Evolutionary conservation across 805 yeast genomes (phyloP).

Genomic region (Limtongozyma cylindracea): DNA sequence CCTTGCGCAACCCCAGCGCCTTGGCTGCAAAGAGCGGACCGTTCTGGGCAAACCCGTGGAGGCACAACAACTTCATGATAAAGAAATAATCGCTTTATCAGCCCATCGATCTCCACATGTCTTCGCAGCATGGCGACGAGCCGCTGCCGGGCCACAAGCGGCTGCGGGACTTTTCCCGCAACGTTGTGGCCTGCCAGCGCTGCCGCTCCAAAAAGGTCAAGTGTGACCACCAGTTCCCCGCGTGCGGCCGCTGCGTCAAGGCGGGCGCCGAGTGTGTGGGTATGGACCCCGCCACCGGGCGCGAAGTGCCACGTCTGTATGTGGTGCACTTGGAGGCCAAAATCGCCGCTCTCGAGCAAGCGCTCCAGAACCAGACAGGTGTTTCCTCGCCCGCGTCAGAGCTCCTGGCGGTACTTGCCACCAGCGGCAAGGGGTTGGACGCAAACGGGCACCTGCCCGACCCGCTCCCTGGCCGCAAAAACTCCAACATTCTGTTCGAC

Average conservation of each 20-base stretch:
- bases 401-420: no score
- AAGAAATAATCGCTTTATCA: no score
- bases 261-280: conserved; percentile 60
- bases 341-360: conserved; percentile 25
- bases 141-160: conserved; percentile 5
- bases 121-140: conserved; percentile 5
- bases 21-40: conserved; percentile 69
- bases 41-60: conserved; percentile 81
- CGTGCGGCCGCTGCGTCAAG: conserved; percentile 33
- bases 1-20: conserved; percentile 70
- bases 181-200: conserved; percentile 68
- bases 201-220: conserved; percentile 45
- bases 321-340: conserved; percentile 47
- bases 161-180: conserved; percentile 22
- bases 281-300: conserved; percentile 69
- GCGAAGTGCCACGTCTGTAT: conserved; percentile 66
- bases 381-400: no score
- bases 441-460: no score
- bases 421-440: no score
- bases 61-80: no score
- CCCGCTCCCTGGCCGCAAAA: no score
- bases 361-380: conserved; percentile 9
- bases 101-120: no score
- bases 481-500: no score
- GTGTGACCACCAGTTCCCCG: conserved; percentile 47